Conservation (phyloP, 495 filamentous ascomycete genomes). For the Trichoderma reesei region DNA sequence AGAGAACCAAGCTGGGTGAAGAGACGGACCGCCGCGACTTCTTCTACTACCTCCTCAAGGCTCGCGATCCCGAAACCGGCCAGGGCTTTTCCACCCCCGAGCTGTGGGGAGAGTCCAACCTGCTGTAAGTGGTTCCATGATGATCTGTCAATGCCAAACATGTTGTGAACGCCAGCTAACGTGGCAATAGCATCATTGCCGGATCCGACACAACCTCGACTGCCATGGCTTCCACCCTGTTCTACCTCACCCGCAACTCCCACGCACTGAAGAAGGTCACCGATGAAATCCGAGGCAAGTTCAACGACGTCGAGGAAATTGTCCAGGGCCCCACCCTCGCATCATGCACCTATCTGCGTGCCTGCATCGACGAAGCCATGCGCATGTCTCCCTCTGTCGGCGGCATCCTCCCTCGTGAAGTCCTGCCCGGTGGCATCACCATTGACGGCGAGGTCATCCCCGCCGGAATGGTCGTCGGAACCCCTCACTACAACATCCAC, state of each 20-base stretch:
- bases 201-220: slow-evolving; percentile 57
- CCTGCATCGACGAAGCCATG: slow-evolving; percentile 64
- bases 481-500: slow-evolving; percentile 46
- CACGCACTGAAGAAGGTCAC: slow-evolving; percentile 37
- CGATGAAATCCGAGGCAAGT: slow-evolving; percentile 39
- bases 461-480: slow-evolving; percentile 42
- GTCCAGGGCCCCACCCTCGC: slow-evolving; percentile 39
- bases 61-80: slow-evolving; percentile 51
- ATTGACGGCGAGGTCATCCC: slow-evolving; percentile 48
- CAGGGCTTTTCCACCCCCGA: slow-evolving; percentile 56
- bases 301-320: slow-evolving; percentile 44
- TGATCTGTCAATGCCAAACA: not conserved
- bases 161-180: not conserved
- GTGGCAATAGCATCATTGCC: slow-evolving; percentile 36
- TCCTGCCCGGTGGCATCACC: slow-evolving; percentile 48
- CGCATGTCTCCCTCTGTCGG: slow-evolving; percentile 58
- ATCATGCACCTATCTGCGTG: slow-evolving; percentile 46
- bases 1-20: slow-evolving; percentile 44
- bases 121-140: slow-evolving; percentile 37
- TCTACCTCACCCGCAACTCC: slow-evolving; percentile 55
- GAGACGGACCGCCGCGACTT: slow-evolving; percentile 55
- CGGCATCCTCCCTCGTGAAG: slow-evolving; percentile 50
- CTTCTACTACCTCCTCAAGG: slow-evolving; percentile 50
- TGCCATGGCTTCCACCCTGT: slow-evolving; percentile 53
- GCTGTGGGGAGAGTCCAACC: slow-evolving; percentile 60